Evolutionary conservation across 495 filamentous ascomycete species (phyloP).

Genomic region (Hypoxylon crocopeplum): DNA sequence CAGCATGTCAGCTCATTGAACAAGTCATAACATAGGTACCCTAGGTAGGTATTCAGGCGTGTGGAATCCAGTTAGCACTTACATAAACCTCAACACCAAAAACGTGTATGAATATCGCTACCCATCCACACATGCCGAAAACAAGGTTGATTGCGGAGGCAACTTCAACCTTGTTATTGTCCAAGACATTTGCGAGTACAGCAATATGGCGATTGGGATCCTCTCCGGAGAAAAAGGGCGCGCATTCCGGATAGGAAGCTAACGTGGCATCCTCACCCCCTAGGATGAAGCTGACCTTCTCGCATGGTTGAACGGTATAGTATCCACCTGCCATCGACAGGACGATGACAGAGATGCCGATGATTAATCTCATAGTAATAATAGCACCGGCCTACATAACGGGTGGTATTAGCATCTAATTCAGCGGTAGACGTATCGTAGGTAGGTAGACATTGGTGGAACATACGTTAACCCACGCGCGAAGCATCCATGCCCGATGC

Average conservation of each 20-base stretch:
- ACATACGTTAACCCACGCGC: conserved; percentile 54
- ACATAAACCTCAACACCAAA: conserved; percentile 59
- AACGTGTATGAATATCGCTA: conserved; percentile 52
- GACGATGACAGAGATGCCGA: conserved; percentile 45
- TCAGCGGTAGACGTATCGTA: neutral
- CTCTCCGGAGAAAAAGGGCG: conserved; percentile 32
- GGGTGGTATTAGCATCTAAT: neutral
- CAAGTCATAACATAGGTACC: neutral
- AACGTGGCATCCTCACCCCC: conserved; percentile 27
- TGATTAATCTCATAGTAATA: conserved; percentile 54
- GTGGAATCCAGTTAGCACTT: conserved; percentile 5
- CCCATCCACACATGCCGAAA: conserved; percentile 56
- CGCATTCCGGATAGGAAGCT: conserved; percentile 50
- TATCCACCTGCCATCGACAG: conserved; percentile 43
- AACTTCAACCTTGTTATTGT: conserved; percentile 38
- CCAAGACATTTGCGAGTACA: conserved; percentile 42
- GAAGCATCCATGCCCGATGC: conserved; percentile 64
- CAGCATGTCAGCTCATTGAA: conserved; percentile 3
- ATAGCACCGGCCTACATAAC: conserved; percentile 49
- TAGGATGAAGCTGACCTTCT: conserved; percentile 48
- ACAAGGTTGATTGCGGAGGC: conserved; percentile 44
- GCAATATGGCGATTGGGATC: conserved; percentile 33
- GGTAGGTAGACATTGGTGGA: neutral
- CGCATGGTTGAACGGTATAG: conserved; percentile 48
- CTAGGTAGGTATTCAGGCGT: neutral